phyloP scores from a whole-genome alignment of 179 eudicot genomes.

The Pouteria campechiana region DNA sequence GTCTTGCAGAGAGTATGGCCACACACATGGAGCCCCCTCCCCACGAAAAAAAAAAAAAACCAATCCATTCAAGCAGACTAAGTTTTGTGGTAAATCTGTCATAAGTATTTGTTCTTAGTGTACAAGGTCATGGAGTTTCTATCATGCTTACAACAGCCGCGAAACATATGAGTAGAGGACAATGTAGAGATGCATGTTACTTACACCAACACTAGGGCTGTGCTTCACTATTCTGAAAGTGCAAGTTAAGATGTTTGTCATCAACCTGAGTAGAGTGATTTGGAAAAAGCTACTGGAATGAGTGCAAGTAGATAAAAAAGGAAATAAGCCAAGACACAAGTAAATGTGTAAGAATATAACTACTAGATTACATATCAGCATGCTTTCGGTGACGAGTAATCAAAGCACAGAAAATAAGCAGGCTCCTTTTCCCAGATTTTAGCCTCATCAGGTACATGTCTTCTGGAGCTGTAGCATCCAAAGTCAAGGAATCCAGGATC shows the following conservation, averaged over 20 bases:
- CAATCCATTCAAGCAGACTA: too few relatives aligned
- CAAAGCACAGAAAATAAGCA: constrained; percentile 58
- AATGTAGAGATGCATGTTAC: too few relatives aligned
- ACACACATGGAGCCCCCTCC: too few relatives aligned
- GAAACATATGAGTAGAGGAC: too few relatives aligned
- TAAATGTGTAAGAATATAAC: not conserved
- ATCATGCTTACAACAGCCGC: too few relatives aligned
- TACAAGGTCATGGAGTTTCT: too few relatives aligned
- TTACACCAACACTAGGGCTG: constrained; percentile 41
- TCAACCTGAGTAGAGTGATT: constrained; percentile 35
- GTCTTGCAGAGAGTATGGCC: too few relatives aligned
- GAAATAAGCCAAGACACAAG: too few relatives aligned
- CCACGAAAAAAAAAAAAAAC: too few relatives aligned
- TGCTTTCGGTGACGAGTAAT: constrained; percentile 69
- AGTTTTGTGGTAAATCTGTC: too few relatives aligned
- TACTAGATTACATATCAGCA: constrained; percentile 70
- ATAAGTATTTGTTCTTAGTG: too few relatives aligned
- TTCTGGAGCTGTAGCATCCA: constrained; percentile 29
- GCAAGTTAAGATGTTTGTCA: constrained; percentile 48
- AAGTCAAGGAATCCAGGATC: constrained; percentile 38
- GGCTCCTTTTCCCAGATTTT: constrained; percentile 57
- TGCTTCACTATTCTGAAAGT: constrained; percentile 34
- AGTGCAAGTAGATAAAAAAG: not conserved
- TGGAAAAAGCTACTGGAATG: constrained; percentile 1
- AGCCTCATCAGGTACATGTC: constrained; percentile 36